Evolutionary conservation across 148 eudicot species (phyloP), one percentile per base, ranked within the genome.

Genomic region (Diospyros kaki): DNA sequence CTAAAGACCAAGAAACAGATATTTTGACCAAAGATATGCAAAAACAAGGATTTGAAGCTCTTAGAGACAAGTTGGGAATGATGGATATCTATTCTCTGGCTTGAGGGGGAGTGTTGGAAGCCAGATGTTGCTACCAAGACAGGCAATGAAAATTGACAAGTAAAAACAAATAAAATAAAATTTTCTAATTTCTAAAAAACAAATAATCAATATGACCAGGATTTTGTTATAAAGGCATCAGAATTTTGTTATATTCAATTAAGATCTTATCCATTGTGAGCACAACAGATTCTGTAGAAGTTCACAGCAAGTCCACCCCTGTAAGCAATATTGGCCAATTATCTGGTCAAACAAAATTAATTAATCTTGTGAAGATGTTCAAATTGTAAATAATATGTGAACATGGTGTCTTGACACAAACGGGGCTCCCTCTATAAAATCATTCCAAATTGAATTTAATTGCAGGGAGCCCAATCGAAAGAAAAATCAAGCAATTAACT

Each of bases 351-450:
- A 12, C 28, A 48, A 10, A 55, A 54, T 54, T 41, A 40, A 28
- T 70, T 55, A 61, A 39, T 13, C 63, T 68, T 68, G 62, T 70
- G 15, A 18, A 55, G 38, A 54, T 6, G 17, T 8, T 40, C 62
- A 55, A 8, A 53, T 61, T 1, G 7, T 15, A 11, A 55, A 9
- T 18, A 2, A 18, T 51, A 41, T 18, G 56, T 6, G 50, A 68
- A 68, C 41, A 17, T 68, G 39, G 66, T 72, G 75, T 59, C 75
- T 0, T 58, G 46, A 54, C 59, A 9, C 2, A 41, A 60, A 45
- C 45, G 28, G n/a, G 58, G 28, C 28, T n/a, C 38, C 58, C 67
- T 46, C 45, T 48, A 39, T 46, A 44, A 39, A n/a, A 68, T 9
- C 14, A 67, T 64, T 54, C 58, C 56, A 43, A 64, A n/a, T 38